Base-by-base conservation (phyloP, 805 yeast species). In the Kodamaea lidongshanica region DNA sequence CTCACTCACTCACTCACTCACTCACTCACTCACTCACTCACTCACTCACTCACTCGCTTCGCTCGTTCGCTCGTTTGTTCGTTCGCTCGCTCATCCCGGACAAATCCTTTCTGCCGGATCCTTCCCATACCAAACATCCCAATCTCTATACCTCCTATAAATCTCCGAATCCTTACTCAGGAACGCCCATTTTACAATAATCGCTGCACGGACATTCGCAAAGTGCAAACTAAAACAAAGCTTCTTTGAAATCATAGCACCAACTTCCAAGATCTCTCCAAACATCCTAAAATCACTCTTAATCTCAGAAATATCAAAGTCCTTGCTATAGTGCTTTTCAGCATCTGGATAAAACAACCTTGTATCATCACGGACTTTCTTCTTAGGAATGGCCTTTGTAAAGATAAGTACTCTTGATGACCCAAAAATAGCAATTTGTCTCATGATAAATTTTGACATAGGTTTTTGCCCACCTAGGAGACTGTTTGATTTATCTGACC, bases 241-340 rank as follows among this genome's bases (percentile, higher is more conserved):
- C 42, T 71, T 78, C 31, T 77, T 61, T 2, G 87, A 79, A 4
- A 82, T 62, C n/a, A 80, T 70, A 3, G 92, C 82, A 1, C 72
- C 54, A 2, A 80, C 54, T 22, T 79, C 85, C 9, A 77, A 53
- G 3, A 83, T 64, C 2, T 63, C 61, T 0, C 92, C 94, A 54
- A 65, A 79, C 12, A 42, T 44, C 5, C 48, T 50, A 41, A 83
- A 77, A 43, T 79, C 85, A 16, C 45, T 33, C 21, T 49, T 54
- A 3, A 78, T 52, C 10, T 56, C 64, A 3, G 49, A 54, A 4
- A 74, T 40, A 33, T 74, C 62, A 28, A 81, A 60, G 3, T 60
- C 65, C 5, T 31, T 31, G 0, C 68, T 61, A 19, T 64, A 67
- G 37, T 67, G 64, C 4, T 52, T 39, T 10, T 45, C 42, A 2